Percentiles rank a stretch among this genome's conserved stretches.
phyloP scores from a whole-genome alignment of 2,329 filamentous ascomycete species.

The Colletotrichum musicola region DNA sequence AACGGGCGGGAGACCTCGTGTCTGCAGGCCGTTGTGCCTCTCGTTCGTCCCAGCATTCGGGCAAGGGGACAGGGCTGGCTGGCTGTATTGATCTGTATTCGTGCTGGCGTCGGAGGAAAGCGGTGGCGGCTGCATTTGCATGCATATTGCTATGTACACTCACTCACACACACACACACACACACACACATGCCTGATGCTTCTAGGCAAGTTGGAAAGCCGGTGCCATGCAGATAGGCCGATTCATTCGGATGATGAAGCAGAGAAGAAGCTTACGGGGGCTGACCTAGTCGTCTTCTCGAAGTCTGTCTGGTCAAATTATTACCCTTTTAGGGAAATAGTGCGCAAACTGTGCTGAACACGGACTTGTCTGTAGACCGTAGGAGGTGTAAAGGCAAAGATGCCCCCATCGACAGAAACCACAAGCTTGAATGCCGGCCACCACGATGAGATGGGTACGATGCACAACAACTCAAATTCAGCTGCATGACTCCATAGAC shows the following conservation, averaged over 20 bases:
- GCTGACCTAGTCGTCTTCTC: not conserved
- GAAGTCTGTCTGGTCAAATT: not conserved
- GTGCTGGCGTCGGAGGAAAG: conserved; percentile 35
- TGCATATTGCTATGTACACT: too few relatives aligned
- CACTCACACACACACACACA: too few relatives aligned
- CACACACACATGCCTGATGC: not conserved
- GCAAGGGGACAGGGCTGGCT: conserved; percentile 5
- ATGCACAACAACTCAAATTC: conserved; percentile 38
- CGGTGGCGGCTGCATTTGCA: conserved; percentile 21
- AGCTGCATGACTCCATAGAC: conserved; percentile 32
- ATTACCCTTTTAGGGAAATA: conserved; percentile 24
- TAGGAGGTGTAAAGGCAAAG: not conserved
- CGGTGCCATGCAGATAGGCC: conserved; percentile 23
- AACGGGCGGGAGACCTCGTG: conserved; percentile 9
- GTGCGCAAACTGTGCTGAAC: not conserved
- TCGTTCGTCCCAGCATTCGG: conserved; percentile 7
- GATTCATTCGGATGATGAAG: not conserved
- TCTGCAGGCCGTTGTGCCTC: conserved; percentile 23
- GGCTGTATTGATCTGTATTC: not conserved
- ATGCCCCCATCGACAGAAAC: not conserved
- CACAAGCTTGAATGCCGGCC: conserved; percentile 1
- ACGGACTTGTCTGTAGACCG: conserved; percentile 12
- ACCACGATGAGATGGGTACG: conserved; percentile 4
- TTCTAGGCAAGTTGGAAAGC: not conserved
- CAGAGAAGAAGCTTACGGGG: not conserved